Base-by-base conservation (phyloP, 2,329 filamentous ascomycete species). In the Paracorniculantispora psalliotae region DNA sequence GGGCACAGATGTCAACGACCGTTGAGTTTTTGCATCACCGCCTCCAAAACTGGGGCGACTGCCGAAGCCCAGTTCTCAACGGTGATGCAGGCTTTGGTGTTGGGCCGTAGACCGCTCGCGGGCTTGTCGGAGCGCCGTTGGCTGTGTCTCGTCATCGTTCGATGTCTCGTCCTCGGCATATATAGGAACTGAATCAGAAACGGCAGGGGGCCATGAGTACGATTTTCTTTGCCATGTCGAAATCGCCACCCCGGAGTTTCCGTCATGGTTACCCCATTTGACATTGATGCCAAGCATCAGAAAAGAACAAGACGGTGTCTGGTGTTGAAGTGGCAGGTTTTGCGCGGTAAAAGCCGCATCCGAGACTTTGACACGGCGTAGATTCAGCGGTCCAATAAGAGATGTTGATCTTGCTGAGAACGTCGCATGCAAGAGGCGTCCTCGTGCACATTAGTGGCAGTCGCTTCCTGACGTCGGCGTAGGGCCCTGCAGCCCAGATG, bases 1-100 rank as follows among this genome's bases (percentile, higher is more conserved):
- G 33, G 33, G 54, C 54, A 57, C 54, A 57, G 54, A 57, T 57
- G 44, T 46, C 10, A 17, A 39, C 7, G 43, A 6, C 54, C 54
- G 54, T 49, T 55, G 26, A 41, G n/a, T 19, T 35, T 48, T 41
- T n/a, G 44, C 33, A 56, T 56, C 43, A n/a, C 48, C 43, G 30
- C 28, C 43, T 28, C 51, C 33, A 49, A 49, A 49, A 48, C 33
- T 26, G 54, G 54, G 44, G 52, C 51, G 4, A 26, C 28, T 25
- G 41, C 39, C 37, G 39, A 46, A 55, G 47, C 46, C 35, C 46
- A 26, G 52, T 21, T 55, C 30, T 35, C 28, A 55, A 55, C 52
- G 52, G 52, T 23, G 43, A 47, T 55, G 52, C 21, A 55, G 52
- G 30, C 19, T 3, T 5, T 37, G 12, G 12, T 15, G 33, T 37